A percentile compares a stretch with the other conserved stretches of the same genome.
Evolutionary conservation across 78 protist species (phyloP).

Genomic region (Chrysochromulina parva): DNA sequence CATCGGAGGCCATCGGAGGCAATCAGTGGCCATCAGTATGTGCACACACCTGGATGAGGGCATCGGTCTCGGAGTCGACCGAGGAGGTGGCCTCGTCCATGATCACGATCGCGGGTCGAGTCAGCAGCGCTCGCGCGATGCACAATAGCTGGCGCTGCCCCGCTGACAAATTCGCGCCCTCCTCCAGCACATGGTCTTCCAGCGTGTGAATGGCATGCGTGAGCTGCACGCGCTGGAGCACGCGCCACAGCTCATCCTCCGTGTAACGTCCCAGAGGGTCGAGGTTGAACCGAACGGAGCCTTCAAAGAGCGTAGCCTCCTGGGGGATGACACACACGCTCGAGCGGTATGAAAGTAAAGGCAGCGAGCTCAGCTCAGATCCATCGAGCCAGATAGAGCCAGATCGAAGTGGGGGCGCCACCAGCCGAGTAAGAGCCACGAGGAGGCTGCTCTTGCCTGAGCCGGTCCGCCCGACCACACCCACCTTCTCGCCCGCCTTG

Average conservation of each 20-base stretch:
- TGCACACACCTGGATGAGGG: background rate
- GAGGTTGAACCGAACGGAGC: constrained; percentile 36
- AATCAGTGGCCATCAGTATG: too few relatives aligned
- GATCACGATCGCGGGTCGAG: background rate
- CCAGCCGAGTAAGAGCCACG: constrained; percentile 4
- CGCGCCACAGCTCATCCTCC: constrained; percentile 16
- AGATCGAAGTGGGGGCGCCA: background rate
- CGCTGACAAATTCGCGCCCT: constrained; percentile 8
- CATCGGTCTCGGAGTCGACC: constrained; percentile 35
- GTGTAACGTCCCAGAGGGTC: constrained; percentile 3
- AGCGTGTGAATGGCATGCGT: background rate
- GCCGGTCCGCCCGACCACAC: constrained; percentile 78
- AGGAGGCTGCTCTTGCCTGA: constrained; percentile 24
- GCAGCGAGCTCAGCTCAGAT: background rate
- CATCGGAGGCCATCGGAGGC: too few relatives aligned
- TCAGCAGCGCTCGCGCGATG: constrained; percentile 30
- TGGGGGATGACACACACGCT: constrained; percentile 48
- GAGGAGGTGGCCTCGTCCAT: constrained; percentile 44
- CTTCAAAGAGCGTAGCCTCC: constrained; percentile 33
- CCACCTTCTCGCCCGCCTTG: constrained; percentile 59
- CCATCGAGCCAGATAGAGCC: constrained; percentile 32
- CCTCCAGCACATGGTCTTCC: background rate
- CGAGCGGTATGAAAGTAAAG: background rate
- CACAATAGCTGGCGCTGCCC: constrained; percentile 34
- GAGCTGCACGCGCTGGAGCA: background rate